Evolutionary conservation across 768 basidiomycete genomes (phyloP).

Genomic region (Gyrodon lividus): DNA sequence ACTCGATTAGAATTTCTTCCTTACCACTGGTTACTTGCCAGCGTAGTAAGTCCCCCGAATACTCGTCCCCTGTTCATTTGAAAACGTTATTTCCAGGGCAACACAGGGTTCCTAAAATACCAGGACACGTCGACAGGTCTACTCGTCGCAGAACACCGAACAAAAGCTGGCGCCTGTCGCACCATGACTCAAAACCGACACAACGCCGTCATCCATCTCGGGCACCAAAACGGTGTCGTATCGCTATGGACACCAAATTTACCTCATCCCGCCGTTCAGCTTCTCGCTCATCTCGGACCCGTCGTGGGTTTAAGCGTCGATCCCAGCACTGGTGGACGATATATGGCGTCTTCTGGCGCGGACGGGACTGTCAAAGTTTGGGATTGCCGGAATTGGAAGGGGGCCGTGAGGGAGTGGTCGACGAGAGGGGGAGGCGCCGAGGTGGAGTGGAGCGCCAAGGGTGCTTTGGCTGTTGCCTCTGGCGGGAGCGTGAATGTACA

Average conservation of each 20-base stretch:
- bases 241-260: slow-evolving; percentile 97
- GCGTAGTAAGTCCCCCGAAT: slow-evolving; percentile 54
- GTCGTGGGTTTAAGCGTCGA: slow-evolving; percentile 81
- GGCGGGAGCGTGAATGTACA: slow-evolving; percentile 84
- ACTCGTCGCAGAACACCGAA: slow-evolving; percentile 83
- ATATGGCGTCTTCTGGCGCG: slow-evolving; percentile 86
- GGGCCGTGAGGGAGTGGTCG: slow-evolving; percentile 77
- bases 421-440: slow-evolving; percentile 67
- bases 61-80: background rate
- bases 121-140: slow-evolving; percentile 95
- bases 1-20: slow-evolving; percentile 89
- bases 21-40: slow-evolving; percentile 92
- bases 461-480: slow-evolving; percentile 75
- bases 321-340: slow-evolving; percentile 79
- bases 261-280: slow-evolving; percentile 85
- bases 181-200: slow-evolving; percentile 90
- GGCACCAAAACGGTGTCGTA: slow-evolving; percentile 94
- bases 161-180: slow-evolving; percentile 81
- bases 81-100: slow-evolving; percentile 50
- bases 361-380: slow-evolving; percentile 93
- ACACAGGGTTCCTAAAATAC: slow-evolving; percentile 90
- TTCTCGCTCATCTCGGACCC: slow-evolving; percentile 89
- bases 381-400: slow-evolving; percentile 97
- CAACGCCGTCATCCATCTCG: slow-evolving; percentile 92
- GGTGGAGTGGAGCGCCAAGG: slow-evolving; percentile 84